A percentile compares a stretch with the other conserved stretches of the same genome.
These are phyloP conservation scores for Conringia planisiliqua DNA, from an alignment of 345 rosid genomes.

Conservation along the genomic window DNA sequence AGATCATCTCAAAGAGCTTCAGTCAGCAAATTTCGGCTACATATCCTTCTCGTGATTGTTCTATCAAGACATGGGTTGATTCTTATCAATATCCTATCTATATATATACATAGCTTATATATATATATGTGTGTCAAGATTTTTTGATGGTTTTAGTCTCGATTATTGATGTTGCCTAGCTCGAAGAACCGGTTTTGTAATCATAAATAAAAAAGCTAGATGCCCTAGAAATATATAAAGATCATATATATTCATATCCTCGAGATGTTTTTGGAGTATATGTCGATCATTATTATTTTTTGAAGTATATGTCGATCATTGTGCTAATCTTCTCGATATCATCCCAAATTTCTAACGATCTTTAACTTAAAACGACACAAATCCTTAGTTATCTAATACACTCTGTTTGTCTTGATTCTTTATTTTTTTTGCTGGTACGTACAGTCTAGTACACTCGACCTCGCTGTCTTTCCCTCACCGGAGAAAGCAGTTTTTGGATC, in stretches of 20 bases:
- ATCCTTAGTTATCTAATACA: not conserved
- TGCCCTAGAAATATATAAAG: constrained; percentile 27
- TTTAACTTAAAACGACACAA: not conserved
- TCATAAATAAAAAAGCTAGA: constrained; percentile 21
- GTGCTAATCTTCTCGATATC: not conserved
- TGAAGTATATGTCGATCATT: not conserved
- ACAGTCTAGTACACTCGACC: not conserved
- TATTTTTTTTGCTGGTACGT: not conserved
- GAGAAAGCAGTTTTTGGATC: not conserved
- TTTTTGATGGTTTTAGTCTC: constrained; percentile 27
- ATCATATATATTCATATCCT: constrained; percentile 1
- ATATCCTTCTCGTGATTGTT: constrained; percentile 46
- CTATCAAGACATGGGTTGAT: constrained; percentile 7
- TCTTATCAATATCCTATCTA: constrained; percentile 17
- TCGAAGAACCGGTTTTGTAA: constrained; percentile 21
- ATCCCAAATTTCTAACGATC: not conserved
- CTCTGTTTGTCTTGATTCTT: not conserved
- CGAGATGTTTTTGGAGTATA: not conserved
- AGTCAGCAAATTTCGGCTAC: constrained; percentile 56
- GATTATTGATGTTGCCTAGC: constrained; percentile 29
- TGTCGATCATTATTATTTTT: not conserved
- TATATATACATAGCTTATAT: constrained; percentile 20
- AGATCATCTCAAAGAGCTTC: constrained; percentile 53
- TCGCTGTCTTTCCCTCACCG: not conserved
- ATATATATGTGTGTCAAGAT: constrained; percentile 15